Base-by-base conservation (phyloP, 2,329 filamentous ascomycete genomes). In the Cercospora sp. region DNA sequence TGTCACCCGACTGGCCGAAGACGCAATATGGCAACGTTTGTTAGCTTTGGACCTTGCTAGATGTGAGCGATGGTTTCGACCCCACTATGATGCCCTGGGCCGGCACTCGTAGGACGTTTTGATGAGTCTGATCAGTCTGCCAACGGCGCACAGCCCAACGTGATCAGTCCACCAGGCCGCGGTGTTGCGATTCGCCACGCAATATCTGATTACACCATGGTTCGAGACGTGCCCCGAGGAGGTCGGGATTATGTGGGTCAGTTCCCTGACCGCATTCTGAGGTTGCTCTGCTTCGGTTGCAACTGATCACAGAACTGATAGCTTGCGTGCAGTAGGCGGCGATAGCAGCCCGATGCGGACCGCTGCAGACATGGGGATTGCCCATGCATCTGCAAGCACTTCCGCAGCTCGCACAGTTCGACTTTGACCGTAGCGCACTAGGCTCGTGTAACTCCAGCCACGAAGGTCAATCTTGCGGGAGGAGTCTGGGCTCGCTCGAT, bases 281-380 rank as follows among this genome's bases (percentile, higher is more conserved):
- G 59, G 67, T 65, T 70, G 67, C 65, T 45, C 65, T 61, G 55
- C 51, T 68, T 71, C 71, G 66, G 67, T 67, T 69, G 65, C 66
- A 65, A 58, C 51, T 67, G 63, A 67, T 67, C 70, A 72, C 69
- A 65, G 66, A 71, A 66, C 28, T 57, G 69, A 70, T 70, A 64
- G 65, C 63, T 69, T 72, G 68, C 66, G 67, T 71, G 72, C 70
- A 72, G 69, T 71, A 71, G 70, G 64, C 64, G 65, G 67, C 72
- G 69, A 72, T 68, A 71, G 51, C 64, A 64, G 67, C 69, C 69
- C 70, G 67, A 72, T 68, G 66, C 69, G 67, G 70, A 73, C 66
- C 66, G 68, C 71, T 71, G 68, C 65, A 62, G 70, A 66, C 67
- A 70, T 70, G 71, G 68, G 66, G 68, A 69, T 67, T 57, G 67